Conservation (phyloP, 192 early-diverging fungal genomes). For the Backusella psychrophila region DNA sequence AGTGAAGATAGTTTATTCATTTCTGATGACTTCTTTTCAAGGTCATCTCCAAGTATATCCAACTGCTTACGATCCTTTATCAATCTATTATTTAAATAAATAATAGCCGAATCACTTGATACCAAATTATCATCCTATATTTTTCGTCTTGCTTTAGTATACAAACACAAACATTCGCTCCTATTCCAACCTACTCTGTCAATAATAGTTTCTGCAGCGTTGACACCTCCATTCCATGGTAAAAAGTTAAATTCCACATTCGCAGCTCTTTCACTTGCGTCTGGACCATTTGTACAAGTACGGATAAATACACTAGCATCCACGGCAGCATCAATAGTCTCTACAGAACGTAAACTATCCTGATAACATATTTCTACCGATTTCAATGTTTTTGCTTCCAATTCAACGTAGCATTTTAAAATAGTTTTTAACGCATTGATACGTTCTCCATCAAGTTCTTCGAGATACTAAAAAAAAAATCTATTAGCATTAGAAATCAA, state of each 20-base stretch:
- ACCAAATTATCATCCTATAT: slow-evolving; percentile 45
- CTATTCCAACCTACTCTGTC: slow-evolving; percentile 18
- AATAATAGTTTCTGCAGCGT: slow-evolving; percentile 16
- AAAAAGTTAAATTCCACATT: slow-evolving; percentile 27
- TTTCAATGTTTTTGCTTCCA: slow-evolving; percentile 40
- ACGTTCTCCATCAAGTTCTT: slow-evolving; percentile 55
- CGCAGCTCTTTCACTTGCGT: slow-evolving; percentile 7
- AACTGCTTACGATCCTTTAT: slow-evolving; percentile 52
- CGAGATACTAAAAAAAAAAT: slow-evolving; percentile 48
- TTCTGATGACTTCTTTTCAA: slow-evolving; percentile 46
- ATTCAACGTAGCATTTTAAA: slow-evolving; percentile 46
- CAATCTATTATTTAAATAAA: slow-evolving; percentile 69
- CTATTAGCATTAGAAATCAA: neutral
- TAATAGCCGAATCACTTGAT: slow-evolving; percentile 52
- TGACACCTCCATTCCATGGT: slow-evolving; percentile 36
- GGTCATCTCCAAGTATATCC: slow-evolving; percentile 46
- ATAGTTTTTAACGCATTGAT: slow-evolving; percentile 53
- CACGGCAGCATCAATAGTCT: slow-evolving; percentile 45
- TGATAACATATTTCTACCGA: slow-evolving; percentile 36
- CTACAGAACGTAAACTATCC: slow-evolving; percentile 29
- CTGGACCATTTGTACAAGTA: slow-evolving; percentile 24
- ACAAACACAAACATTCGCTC: neutral
- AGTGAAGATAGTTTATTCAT: slow-evolving; percentile 49
- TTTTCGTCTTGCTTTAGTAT: neutral
- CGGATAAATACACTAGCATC: slow-evolving; percentile 57